These are phyloP conservation scores for Lodderomyces margitis DNA, from an alignment of 1,139 yeast genomes.

Conservation along the genomic window DNA sequence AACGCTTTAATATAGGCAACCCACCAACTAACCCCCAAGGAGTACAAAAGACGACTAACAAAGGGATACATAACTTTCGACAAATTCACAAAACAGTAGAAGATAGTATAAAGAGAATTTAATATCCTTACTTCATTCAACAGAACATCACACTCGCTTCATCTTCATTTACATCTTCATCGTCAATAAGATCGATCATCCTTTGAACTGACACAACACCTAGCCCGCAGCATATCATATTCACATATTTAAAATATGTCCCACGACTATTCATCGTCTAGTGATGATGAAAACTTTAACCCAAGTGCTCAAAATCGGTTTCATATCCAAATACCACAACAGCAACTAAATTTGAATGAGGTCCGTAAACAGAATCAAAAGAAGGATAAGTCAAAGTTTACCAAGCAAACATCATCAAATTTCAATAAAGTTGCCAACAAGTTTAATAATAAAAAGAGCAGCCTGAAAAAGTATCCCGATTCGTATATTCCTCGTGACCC, in stretches of 20 bases:
- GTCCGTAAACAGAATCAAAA: slow-evolving; percentile 24
- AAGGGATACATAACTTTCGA: neutral
- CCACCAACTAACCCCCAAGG: neutral
- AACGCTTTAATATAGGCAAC: neutral
- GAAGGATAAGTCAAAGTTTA: slow-evolving; percentile 19
- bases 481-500: slow-evolving; percentile 16
- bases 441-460: slow-evolving; percentile 19
- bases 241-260: slow-evolving; percentile 3
- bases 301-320: slow-evolving; percentile 15
- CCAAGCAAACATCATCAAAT: slow-evolving; percentile 33
- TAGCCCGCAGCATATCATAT: neutral
- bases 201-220: no score
- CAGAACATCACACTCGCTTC: neutral
- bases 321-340: slow-evolving; percentile 30
- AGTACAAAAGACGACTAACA: neutral
- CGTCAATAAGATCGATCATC: no score
- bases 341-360: slow-evolving; percentile 25
- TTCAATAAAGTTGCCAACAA: slow-evolving; percentile 21
- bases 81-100: neutral
- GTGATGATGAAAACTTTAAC: slow-evolving; percentile 19
- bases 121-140: neutral
- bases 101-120: neutral
- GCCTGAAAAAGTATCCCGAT: slow-evolving; percentile 30
- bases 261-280: slow-evolving; percentile 17
- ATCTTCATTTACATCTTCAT: no score